Conservation (phyloP, 1,139 yeast genomes). For the Zygoascus hellenicus region DNA sequence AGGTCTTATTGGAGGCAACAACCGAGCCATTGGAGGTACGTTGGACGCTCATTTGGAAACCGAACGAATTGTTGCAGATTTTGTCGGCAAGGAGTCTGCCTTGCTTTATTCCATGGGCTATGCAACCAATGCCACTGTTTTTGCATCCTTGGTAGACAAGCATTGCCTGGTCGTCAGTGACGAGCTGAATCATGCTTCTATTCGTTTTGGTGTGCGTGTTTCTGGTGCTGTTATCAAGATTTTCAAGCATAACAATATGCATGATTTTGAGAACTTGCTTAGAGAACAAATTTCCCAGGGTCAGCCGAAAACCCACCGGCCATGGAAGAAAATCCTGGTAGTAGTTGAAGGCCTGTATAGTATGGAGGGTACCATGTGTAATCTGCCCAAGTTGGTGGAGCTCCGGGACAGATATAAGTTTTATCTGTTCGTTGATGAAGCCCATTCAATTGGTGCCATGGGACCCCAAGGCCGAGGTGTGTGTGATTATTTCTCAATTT, state of each 20-base stretch:
- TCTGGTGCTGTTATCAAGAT: conserved; percentile 93
- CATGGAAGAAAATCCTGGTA: conserved; percentile 90
- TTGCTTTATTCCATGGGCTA: conserved; percentile 89
- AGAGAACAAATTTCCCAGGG: conserved; percentile 93
- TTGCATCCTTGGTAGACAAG: conserved; percentile 76
- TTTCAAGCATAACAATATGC: conserved; percentile 89
- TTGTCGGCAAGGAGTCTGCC: conserved; percentile 88
- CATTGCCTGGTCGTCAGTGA: conserved; percentile 90
- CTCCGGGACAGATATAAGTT: conserved; percentile 82
- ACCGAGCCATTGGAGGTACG: conserved; percentile 71
- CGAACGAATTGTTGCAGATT: conserved; percentile 72
- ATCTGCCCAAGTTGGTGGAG: conserved; percentile 70
- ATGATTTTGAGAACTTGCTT: conserved; percentile 65
- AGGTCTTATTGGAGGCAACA: conserved; percentile 76
- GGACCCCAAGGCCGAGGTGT: conserved; percentile 94
- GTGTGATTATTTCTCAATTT: conserved; percentile 83
- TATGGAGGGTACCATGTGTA: conserved; percentile 96
- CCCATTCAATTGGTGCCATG: conserved; percentile 96
- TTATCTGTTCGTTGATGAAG: conserved; percentile 90
- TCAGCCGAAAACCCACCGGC: conserved; percentile 93
- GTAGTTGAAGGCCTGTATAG: conserved; percentile 96
- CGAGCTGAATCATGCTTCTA: conserved; percentile 91
- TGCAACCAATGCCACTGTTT: conserved; percentile 91
- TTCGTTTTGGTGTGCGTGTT: conserved; percentile 88
- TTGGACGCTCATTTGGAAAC: conserved; percentile 68